These are phyloP conservation scores for Arthroderma sp. DNA, from an alignment of 2,329 filamentous ascomycete species.

Conservation along the genomic window DNA sequence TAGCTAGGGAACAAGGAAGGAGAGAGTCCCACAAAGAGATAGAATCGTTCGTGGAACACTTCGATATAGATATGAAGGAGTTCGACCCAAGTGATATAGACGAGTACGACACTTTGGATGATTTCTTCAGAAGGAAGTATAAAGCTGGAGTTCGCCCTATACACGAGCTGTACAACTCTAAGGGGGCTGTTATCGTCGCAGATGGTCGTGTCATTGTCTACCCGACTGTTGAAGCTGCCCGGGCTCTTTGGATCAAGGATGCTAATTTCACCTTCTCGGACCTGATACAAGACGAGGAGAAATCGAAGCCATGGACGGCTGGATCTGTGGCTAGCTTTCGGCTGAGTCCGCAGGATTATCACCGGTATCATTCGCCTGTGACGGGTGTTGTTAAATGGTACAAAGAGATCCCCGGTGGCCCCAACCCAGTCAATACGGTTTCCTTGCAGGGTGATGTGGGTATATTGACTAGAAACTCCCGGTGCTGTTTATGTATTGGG, in stretches of 20 bases:
- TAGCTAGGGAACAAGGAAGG: slow-evolving; percentile 17
- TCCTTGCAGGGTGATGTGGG: slow-evolving; percentile 22
- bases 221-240: slow-evolving; percentile 20
- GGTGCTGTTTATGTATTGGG: slow-evolving; percentile 26
- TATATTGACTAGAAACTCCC: slow-evolving; percentile 27
- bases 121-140: slow-evolving; percentile 28
- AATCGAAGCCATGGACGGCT: slow-evolving; percentile 19
- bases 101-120: slow-evolving; percentile 25
- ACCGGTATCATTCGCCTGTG: slow-evolving; percentile 34
- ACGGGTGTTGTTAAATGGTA: slow-evolving; percentile 26
- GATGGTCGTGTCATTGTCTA: slow-evolving; percentile 29
- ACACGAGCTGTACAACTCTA: slow-evolving; percentile 14
- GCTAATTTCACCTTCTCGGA: slow-evolving; percentile 30
- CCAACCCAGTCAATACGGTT: slow-evolving; percentile 32
- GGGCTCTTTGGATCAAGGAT: slow-evolving; percentile 33
- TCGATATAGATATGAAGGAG: slow-evolving; percentile 26
- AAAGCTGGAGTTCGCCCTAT: slow-evolving; percentile 20
- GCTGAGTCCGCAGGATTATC: slow-evolving; percentile 34
- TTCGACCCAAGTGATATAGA: slow-evolving; percentile 25
- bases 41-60: slow-evolving; percentile 25
- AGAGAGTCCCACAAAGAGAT: slow-evolving; percentile 23
- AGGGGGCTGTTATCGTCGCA: slow-evolving; percentile 20
- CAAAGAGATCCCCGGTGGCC: slow-evolving; percentile 29
- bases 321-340: slow-evolving; percentile 30
- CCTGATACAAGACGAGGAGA: slow-evolving; percentile 22